phyloP scores from a whole-genome alignment of 306 rosid species.

The Cicer pinnatifidum region DNA sequence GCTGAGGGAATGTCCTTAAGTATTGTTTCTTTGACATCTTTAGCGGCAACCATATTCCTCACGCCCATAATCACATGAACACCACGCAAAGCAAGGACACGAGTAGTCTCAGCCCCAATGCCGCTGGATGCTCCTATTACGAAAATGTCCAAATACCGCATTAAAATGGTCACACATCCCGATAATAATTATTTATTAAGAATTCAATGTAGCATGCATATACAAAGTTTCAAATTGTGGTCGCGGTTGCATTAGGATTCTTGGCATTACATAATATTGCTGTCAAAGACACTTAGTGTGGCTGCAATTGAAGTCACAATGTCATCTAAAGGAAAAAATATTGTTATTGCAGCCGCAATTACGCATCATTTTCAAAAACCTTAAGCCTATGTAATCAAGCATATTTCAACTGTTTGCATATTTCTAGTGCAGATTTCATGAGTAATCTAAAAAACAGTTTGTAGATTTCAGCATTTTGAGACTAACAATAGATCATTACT shows the following conservation, averaged over 20 bases:
- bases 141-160: constrained; percentile 36
- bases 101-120: constrained; percentile 80
- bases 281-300: not conserved
- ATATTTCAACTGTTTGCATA: not conserved
- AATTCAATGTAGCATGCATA: constrained; percentile 14
- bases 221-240: not conserved
- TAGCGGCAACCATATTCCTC: constrained; percentile 66
- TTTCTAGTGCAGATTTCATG: not conserved
- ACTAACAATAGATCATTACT: not conserved
- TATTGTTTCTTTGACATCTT: constrained; percentile 63
- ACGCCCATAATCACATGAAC: constrained; percentile 87
- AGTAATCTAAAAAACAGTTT: not conserved
- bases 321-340: too few species aligned
- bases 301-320: not conserved
- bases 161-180: constrained; percentile 28
- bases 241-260: not conserved
- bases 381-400: not conserved
- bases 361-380: not conserved
- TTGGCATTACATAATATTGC: not conserved
- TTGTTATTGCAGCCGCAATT: too few species aligned
- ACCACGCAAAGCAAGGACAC: constrained; percentile 90
- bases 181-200: constrained; percentile 14
- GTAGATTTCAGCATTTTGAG: constrained; percentile 17
- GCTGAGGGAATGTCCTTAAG: constrained; percentile 75
- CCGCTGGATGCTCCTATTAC: constrained; percentile 91